Evolutionary conservation across 306 rosid genomes (phyloP).

Genomic region (Trifolium subterraneum): DNA sequence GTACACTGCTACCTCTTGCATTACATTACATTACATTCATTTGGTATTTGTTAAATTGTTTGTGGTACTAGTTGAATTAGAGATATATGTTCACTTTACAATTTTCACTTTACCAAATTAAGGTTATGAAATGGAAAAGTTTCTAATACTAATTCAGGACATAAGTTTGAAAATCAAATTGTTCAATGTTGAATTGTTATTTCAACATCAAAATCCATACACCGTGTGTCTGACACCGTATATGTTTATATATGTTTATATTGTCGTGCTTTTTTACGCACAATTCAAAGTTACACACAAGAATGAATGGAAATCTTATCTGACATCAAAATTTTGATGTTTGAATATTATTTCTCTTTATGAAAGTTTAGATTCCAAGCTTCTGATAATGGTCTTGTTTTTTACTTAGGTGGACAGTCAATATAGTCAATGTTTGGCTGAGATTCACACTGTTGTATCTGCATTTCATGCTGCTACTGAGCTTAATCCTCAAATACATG

Average conservation of each 20-base stretch:
- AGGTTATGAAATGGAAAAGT: neutral
- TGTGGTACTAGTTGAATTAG: neutral
- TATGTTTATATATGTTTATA: too few relatives aligned
- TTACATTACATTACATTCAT: neutral
- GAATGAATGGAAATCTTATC: neutral
- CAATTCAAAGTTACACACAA: neutral
- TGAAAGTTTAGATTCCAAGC: constrained; percentile 8
- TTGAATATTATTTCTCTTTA: too few relatives aligned
- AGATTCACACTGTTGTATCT: constrained; percentile 78
- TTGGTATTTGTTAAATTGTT: neutral
- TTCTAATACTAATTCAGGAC: neutral
- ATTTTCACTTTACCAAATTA: neutral
- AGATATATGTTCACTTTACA: neutral
- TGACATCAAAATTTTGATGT: too few relatives aligned
- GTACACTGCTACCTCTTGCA: constrained; percentile 47
- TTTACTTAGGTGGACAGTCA: constrained; percentile 72
- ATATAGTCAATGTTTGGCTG: constrained; percentile 78
- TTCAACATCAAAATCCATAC: neutral
- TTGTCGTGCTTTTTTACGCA: neutral
- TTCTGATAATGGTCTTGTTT: neutral
- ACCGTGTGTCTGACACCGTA: too few relatives aligned
- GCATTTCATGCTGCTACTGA: constrained; percentile 90
- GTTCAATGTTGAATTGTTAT: too few relatives aligned
- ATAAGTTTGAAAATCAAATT: neutral
- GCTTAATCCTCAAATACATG: constrained; percentile 71